A percentile compares a stretch with the other conserved stretches of the same genome.
phyloP scores from a whole-genome alignment of 805 yeast species.

The Candida tammaniensis region DNA sequence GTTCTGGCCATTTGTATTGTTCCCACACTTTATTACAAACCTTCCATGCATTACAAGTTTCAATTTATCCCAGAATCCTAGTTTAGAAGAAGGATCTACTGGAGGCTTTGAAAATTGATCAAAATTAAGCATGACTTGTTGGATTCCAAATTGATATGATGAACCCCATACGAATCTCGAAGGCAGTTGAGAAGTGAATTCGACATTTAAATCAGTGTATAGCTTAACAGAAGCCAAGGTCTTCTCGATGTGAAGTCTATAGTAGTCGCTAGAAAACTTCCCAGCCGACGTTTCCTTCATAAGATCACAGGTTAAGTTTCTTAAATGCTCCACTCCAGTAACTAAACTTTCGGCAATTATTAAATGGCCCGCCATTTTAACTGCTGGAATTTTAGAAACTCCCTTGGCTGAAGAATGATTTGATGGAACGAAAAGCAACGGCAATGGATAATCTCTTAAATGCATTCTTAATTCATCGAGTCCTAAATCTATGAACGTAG shows the following conservation, averaged over 20 bases:
- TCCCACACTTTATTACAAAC: slow-evolving; percentile 37
- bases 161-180: slow-evolving; percentile 81
- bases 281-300: slow-evolving; percentile 2
- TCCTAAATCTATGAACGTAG: slow-evolving; percentile 54
- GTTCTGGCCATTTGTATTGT: slow-evolving; percentile 31
- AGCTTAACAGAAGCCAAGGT: slow-evolving; percentile 75
- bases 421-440: slow-evolving; percentile 70
- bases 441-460: slow-evolving; percentile 83
- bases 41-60: slow-evolving; percentile 75
- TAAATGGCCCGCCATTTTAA: slow-evolving; percentile 56
- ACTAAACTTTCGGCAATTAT: slow-evolving; percentile 66
- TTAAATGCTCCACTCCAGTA: slow-evolving; percentile 47
- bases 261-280: no score
- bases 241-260: slow-evolving; percentile 64
- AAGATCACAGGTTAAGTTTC: slow-evolving; percentile 52
- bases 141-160: slow-evolving; percentile 79
- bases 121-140: slow-evolving; percentile 71
- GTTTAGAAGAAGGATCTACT: slow-evolving; percentile 74
- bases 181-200: slow-evolving; percentile 52
- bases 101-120: slow-evolving; percentile 90
- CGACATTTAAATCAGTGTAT: slow-evolving; percentile 57
- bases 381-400: slow-evolving; percentile 16
- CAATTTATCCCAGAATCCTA: slow-evolving; percentile 93
- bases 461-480: slow-evolving; percentile 66
- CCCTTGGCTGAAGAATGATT: slow-evolving; percentile 13